phyloP scores from a whole-genome alignment of 192 early-diverging fungal genomes.

The Phlyctochytrium bullatum region DNA sequence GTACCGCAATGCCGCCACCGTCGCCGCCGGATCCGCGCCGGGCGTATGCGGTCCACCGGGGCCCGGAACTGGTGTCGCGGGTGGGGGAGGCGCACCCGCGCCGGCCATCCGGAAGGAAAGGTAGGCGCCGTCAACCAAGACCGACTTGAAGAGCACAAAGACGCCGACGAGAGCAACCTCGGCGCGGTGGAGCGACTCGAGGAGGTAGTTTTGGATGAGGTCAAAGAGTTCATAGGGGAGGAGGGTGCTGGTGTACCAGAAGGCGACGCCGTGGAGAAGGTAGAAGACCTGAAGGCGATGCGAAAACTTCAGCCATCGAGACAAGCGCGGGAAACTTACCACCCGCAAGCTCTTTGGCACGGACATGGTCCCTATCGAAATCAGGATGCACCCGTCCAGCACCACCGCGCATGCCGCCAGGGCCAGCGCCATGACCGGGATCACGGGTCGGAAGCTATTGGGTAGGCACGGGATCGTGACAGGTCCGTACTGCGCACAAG shows the following conservation, averaged over 20 bases:
- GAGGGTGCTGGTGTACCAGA: neutral
- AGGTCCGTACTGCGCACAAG: neutral
- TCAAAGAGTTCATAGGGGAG: slow-evolving; percentile 1
- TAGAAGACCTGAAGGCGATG: neutral
- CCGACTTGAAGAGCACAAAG: neutral
- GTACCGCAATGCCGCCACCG: neutral
- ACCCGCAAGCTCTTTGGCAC: neutral
- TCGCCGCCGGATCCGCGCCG: neutral
- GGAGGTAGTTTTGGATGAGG: neutral
- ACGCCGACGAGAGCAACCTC: neutral
- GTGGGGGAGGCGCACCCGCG: neutral
- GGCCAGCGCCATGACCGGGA: neutral
- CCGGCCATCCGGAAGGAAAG: neutral
- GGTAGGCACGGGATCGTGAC: neutral
- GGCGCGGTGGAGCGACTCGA: neutral
- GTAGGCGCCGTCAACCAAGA: neutral
- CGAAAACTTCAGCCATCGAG: neutral
- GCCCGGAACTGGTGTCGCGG: too few species aligned
- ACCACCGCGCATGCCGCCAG: neutral
- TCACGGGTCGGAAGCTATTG: neutral
- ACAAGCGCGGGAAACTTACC: neutral
- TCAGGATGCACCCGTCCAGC: neutral
- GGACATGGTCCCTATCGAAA: neutral
- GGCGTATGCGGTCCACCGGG: too few species aligned
- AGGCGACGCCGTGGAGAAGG: neutral